Base-by-base conservation (phyloP, 192 early-diverging fungal genomes). In the Chytriomyces sp. region DNA sequence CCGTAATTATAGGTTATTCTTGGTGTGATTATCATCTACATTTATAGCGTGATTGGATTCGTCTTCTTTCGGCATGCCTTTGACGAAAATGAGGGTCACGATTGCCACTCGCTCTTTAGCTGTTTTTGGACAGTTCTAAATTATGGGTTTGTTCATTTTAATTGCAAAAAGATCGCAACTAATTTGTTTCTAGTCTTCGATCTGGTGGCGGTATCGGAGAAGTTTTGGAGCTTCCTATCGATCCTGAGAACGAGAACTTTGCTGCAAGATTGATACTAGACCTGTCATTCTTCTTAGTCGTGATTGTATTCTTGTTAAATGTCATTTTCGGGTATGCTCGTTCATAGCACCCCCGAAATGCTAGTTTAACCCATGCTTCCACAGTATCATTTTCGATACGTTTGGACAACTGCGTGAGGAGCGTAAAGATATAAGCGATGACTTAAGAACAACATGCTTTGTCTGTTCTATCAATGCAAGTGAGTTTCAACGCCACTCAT, bases 391-490 rank as follows among this genome's bases (percentile, higher is more conserved):
- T 34, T 76, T 76, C 39, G 77, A 78, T 37, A 78, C 77, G 12
- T 78, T 78, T 63, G 77, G 77, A 36, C 75, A 76, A 64, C 52
- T 78, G 22, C 55, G 77, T n/a, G 77, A 78, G 58, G 77, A 78
- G 37, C 59, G 69, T 19, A 69, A 78, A 28, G 77, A 77, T 39
- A 76, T 78, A 7, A 69, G 40, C 19, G 68, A 76, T 28, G 77
- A 78, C 39, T 62, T 78, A 38, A 58, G 52, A 40, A 65, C 36
- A 4, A 37, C 32, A 17, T 78, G 77, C 44, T 78, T 73, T 54
- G 77, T 78, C 14, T 78, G 77, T 40, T 78, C 77, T 30, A 78
- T 78, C 39, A 59, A 74, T 25, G 72, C 77, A 5, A 58, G 53
- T 36, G 75, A 77, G 52, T 78, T 78, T 34, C 73, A 78, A 58